A percentile compares a stretch with the other conserved stretches of the same genome.
Evolutionary conservation across 2,329 filamentous ascomycete species (phyloP).

Genomic region (Thermomyces lanuginosus): DNA sequence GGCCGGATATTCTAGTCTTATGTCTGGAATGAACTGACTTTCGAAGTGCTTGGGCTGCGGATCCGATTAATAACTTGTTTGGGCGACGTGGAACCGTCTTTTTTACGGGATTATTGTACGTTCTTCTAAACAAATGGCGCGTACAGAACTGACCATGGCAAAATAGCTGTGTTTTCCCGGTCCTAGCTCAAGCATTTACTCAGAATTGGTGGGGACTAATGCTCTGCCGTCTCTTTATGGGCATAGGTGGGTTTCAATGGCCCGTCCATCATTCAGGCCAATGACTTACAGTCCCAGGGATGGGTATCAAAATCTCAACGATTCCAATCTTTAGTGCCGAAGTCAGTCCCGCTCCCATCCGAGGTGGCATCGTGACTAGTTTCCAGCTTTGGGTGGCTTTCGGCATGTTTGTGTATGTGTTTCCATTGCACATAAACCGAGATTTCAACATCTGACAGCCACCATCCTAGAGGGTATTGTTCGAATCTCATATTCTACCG

Average conservation of each 20-base stretch:
- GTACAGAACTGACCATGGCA: neutral
- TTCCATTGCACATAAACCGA: constrained; percentile 44
- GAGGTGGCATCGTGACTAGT: constrained; percentile 41
- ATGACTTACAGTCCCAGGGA: constrained; percentile 18
- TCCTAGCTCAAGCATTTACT: constrained; percentile 19
- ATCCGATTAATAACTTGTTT: constrained; percentile 42
- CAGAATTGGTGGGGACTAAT: constrained; percentile 42
- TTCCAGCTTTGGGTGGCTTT: constrained; percentile 40
- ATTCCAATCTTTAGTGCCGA: constrained; percentile 39
- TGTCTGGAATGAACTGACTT: constrained; percentile 5
- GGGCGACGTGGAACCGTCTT: constrained; percentile 51
- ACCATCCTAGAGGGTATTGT: constrained; percentile 10
- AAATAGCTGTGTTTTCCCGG: constrained; percentile 12
- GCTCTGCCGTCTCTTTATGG: constrained; percentile 41
- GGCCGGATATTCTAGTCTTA: too few relatives aligned
- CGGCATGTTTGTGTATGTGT: constrained; percentile 42
- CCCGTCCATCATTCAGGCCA: neutral
- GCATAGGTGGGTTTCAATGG: constrained; percentile 30
- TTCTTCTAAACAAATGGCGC: constrained; percentile 51
- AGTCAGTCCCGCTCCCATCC: constrained; percentile 37
- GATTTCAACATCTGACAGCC: constrained; percentile 18
- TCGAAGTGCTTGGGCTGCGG: constrained; percentile 46
- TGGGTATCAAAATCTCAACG: constrained; percentile 45
- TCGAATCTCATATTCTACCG: constrained; percentile 7
- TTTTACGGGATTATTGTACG: constrained; percentile 44